Percentiles rank a stretch among this genome's conserved stretches.
phyloP scores from a whole-genome alignment of 2,329 filamentous ascomycete species.

The Alternaria conjuncta region DNA sequence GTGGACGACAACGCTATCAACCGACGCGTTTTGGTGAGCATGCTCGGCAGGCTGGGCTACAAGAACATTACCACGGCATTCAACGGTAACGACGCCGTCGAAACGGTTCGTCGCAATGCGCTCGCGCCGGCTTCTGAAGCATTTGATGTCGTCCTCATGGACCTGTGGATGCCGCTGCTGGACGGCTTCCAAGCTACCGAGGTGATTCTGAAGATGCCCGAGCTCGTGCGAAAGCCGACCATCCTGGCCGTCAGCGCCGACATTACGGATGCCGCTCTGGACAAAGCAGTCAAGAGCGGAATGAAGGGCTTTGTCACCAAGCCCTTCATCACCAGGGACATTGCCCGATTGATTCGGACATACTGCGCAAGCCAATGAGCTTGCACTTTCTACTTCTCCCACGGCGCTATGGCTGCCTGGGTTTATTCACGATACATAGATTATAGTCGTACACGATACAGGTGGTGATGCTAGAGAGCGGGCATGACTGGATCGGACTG shows the following conservation, averaged over 20 bases:
- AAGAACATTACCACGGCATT: constrained; percentile 68
- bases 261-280: constrained; percentile 68
- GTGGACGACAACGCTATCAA: constrained; percentile 78
- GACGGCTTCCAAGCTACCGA: constrained; percentile 74
- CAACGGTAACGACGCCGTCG: constrained; percentile 71
- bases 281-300: constrained; percentile 65
- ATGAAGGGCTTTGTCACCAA: constrained; percentile 75
- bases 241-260: constrained; percentile 71
- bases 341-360: constrained; percentile 65
- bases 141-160: constrained; percentile 73
- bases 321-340: constrained; percentile 67
- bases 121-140: constrained; percentile 31
- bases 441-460: constrained; percentile 14
- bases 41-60: constrained; percentile 73
- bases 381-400: constrained; percentile 1
- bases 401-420: constrained; percentile 7
- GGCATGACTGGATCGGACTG: constrained; percentile 9
- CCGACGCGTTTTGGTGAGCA: constrained; percentile 69
- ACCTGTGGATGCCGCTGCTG: constrained; percentile 78
- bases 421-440: constrained; percentile 17
- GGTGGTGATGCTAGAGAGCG: not conserved
- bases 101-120: constrained; percentile 59
- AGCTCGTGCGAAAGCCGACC: constrained; percentile 43
- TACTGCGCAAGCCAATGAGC: constrained; percentile 45
- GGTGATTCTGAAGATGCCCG: constrained; percentile 62